Evolutionary conservation across 1,284 basidiomycete genomes (phyloP).

Genomic region (Austropuccinia psidii): DNA sequence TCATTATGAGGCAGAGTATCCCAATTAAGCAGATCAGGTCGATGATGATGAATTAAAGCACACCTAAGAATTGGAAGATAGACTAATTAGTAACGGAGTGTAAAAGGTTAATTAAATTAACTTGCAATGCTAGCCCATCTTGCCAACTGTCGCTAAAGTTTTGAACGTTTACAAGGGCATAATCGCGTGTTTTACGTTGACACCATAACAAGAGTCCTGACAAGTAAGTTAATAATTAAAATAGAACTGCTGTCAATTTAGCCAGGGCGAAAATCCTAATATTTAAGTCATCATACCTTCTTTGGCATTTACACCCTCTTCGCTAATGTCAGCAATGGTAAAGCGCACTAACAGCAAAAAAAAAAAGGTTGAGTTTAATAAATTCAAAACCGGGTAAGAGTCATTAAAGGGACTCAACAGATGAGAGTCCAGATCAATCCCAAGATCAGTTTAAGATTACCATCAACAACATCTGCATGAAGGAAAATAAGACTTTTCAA

Average conservation of each 20-base stretch:
- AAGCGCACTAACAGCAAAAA: conserved; percentile 64
- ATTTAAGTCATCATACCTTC: conserved; percentile 54
- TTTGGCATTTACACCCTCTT: conserved; percentile 93
- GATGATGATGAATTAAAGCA: conserved; percentile 91
- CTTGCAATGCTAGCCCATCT: conserved; percentile 86
- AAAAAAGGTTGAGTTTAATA: too few relatives aligned
- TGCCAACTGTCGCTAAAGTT: conserved; percentile 90
- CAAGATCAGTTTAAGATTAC: conserved; percentile 90
- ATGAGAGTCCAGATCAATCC: conserved; percentile 99
- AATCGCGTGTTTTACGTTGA: conserved; percentile 86
- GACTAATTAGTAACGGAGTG: conserved; percentile 21
- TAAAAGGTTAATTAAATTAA: conserved; percentile 39
- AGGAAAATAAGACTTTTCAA: not conserved
- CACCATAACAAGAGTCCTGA: conserved; percentile 81
- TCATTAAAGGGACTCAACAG: conserved; percentile 42
- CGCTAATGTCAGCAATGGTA: conserved; percentile 96
- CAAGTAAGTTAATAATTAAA: not conserved
- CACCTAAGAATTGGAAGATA: conserved; percentile 56
- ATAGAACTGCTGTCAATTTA: not conserved
- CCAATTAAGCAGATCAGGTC: conserved; percentile 87
- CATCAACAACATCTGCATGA: conserved; percentile 85
- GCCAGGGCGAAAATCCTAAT: not conserved
- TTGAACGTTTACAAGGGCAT: conserved; percentile 83
- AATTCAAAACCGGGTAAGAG: not conserved
- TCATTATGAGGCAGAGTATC: conserved; percentile 68